Evolutionary conservation across 2,329 filamentous ascomycete genomes (phyloP).

Genomic region (Sclerotinia borealis): DNA sequence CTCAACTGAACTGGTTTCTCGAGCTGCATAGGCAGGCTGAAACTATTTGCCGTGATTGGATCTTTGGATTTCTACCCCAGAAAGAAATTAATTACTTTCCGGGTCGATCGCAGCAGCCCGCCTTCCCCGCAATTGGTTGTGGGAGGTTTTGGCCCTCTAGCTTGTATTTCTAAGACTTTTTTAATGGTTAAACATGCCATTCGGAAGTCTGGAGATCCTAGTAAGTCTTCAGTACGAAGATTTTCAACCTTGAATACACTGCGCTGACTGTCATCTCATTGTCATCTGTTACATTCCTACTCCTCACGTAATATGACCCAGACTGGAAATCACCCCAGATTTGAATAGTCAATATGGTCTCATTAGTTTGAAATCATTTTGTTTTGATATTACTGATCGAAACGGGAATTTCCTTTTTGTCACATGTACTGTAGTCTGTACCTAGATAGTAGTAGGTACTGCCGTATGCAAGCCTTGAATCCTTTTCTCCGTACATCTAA

Average conservation of each 20-base stretch:
- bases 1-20: neutral
- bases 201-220: neutral
- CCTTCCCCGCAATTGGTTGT: slow-evolving; percentile 1
- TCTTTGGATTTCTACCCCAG: neutral
- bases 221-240: neutral
- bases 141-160: neutral
- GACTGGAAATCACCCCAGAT: neutral
- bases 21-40: neutral
- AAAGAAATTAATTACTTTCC: neutral
- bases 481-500: neutral
- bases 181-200: neutral
- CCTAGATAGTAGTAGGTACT: too few species aligned
- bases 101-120: neutral
- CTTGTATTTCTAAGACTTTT: neutral
- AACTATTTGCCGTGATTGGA: neutral
- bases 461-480: neutral
- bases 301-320: neutral
- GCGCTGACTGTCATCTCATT: neutral
- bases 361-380: neutral
- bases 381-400: neutral
- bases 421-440: neutral
- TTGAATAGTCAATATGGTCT: neutral
- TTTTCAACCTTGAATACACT: neutral
- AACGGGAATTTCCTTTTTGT: neutral
- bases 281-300: neutral